phyloP scores from a whole-genome alignment of 2,329 filamentous ascomycete species.

The Fusarium torulosum region DNA sequence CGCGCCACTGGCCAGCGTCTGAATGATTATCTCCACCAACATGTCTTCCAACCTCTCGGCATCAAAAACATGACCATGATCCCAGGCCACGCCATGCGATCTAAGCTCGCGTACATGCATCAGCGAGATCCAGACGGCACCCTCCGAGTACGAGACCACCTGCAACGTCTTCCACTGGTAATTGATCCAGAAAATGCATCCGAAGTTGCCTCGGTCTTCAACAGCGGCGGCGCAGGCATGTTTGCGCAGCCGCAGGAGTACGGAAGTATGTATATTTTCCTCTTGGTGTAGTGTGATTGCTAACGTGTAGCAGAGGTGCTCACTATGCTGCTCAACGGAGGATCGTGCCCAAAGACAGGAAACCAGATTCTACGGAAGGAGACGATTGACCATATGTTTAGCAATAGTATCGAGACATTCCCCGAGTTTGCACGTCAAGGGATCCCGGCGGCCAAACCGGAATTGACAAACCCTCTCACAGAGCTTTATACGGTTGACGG shows the following conservation, averaged over 20 bases:
- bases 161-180: slow-evolving; percentile 60
- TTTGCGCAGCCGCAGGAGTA: slow-evolving; percentile 73
- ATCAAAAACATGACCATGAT: slow-evolving; percentile 68
- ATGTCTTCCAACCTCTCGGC: slow-evolving; percentile 62
- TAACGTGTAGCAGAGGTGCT: slow-evolving; percentile 63
- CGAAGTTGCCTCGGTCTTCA: slow-evolving; percentile 61
- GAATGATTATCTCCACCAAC: slow-evolving; percentile 62
- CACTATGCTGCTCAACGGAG: slow-evolving; percentile 72
- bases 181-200: slow-evolving; percentile 53
- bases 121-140: slow-evolving; percentile 60
- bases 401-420: slow-evolving; percentile 69
- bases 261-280: slow-evolving; percentile 58
- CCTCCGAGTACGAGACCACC: slow-evolving; percentile 61
- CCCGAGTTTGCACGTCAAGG: slow-evolving; percentile 64
- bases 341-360: slow-evolving; percentile 68
- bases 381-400: slow-evolving; percentile 74
- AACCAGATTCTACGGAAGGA: slow-evolving; percentile 64
- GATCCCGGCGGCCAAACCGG: slow-evolving; percentile 61
- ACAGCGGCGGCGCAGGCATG: slow-evolving; percentile 72
- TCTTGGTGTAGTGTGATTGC: not conserved
- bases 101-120: slow-evolving; percentile 69
- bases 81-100: slow-evolving; percentile 65
- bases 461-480: slow-evolving; percentile 60
- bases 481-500: slow-evolving; percentile 63
- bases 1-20: slow-evolving; percentile 58